Base-by-base conservation (phyloP, 1,139 yeast genomes). In the Meyerozyma guilliermondii region DNA sequence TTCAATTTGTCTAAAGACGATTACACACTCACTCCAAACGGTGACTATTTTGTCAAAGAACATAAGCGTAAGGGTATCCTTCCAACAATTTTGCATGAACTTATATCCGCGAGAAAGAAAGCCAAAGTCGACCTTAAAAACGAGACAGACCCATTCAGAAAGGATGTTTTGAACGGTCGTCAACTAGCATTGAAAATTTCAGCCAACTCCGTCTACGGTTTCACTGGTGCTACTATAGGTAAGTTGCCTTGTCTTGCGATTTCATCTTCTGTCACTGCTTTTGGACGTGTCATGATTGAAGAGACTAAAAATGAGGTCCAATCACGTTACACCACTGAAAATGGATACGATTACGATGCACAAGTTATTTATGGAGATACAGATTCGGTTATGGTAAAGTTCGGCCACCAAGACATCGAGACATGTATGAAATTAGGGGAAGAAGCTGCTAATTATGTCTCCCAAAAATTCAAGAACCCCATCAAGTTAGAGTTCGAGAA, bases 221-320 rank as follows among this genome's bases (percentile, higher is more conserved):
- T 94, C 63, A 94, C 99, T 0, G 99, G 99, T 65, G 99, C 99
- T 2, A 92, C 98, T 0, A 83, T 91, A 42, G 99, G 99, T 44
- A 92, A 92, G 56, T 74, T 94, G 43, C 99, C 99, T 0, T 94
- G 98, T 68, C 71, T 94, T 48, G 96, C 96, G 1, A 94, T 94
- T 46, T 94, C 98, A 0, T 89, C 98, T 0, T 88, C 97, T 0
- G 92, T 84, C 38, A 94, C 99, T 1, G 84, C 98, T 0, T 94
- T 84, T 66, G 99, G 99, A 46, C 83, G 99, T 69, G 85, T 78
- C 44, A 94, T 94, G 99, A 94, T 94, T 68, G 96, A 92, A 65
- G 73, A 79, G 53, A 92, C 98, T 0, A 92, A 91, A 56, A 73
- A 74, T 42, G 91, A 85, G 49, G 98, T 94, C 3, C 94, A 89